Evolutionary conservation across 83 land plant genomes (phyloP), one percentile per base, ranked within the genome.

Genomic region (Picea mariana): DNA sequence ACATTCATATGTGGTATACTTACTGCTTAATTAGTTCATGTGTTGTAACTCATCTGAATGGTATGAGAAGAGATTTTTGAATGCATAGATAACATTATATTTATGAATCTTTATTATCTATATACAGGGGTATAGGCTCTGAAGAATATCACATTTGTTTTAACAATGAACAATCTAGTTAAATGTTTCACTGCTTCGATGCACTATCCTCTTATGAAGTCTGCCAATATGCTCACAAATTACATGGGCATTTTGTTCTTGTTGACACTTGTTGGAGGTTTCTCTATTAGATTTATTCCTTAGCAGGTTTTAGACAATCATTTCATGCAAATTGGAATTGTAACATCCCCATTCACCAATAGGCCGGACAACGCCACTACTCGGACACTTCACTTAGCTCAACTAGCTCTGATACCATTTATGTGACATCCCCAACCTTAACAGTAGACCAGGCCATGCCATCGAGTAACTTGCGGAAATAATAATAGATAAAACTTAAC

Each of bases 201-300:
- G 87, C 89, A 88, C 40, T 82, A 75, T 5, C 3, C 68, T 17
- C 12, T 88, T 0, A 72, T 87, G 7, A 85, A 85, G 4, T 82
- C 89, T 4, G 85, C 89, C 21, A 88, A 82, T 61, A 44, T 76
- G 18, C 58, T 88, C 6, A 88, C 89, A 8, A 88, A 83, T 64
- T 88, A n/a, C 81, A 80, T 85, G 84, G 89, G 87, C 0, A 78
- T 81, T 34, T 17, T 38, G 8, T 75, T 75, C 18, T 44, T 73
- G 77, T 40, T 73, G 77, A 40, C 77, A 20, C 77, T 73, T 12
- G 12, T 73, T 18, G 77, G 77, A 4, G 58, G 77, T 1, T 85
- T 83, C 6, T 61, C 5, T 88, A 68, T 84, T 85, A 5, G 87
- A 88, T 44, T 15, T 83, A 20, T 83, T 59, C 27, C 58, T 87